phyloP scores from a whole-genome alignment of 2,329 filamentous ascomycete genomes.

The Aspergillus sp. region DNA sequence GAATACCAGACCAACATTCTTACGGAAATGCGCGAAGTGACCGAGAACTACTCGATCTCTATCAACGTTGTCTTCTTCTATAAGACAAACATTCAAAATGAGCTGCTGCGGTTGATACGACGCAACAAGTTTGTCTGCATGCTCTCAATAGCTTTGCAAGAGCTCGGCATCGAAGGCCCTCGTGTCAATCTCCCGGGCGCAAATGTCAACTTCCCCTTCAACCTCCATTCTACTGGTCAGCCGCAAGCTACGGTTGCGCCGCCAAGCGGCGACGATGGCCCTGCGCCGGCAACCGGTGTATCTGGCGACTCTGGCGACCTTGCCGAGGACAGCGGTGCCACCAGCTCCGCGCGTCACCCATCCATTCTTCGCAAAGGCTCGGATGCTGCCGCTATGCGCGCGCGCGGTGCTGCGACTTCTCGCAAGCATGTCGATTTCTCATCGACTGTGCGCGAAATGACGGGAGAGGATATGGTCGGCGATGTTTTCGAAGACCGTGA shows the following conservation, averaged over 20 bases:
- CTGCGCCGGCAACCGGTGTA: constrained; percentile 22
- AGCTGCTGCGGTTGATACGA: constrained; percentile 75
- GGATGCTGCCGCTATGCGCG: constrained; percentile 34
- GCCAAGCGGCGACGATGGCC: constrained; percentile 37
- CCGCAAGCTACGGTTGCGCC: constrained; percentile 36
- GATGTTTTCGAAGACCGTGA: constrained; percentile 55
- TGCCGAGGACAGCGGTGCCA: constrained; percentile 23
- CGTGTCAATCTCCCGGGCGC: constrained; percentile 62
- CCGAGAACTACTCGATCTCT: constrained; percentile 74
- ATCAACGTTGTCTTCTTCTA: constrained; percentile 96
- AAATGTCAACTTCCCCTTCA: constrained; percentile 56
- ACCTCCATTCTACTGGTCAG: constrained; percentile 39
- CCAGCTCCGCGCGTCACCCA: constrained; percentile 26
- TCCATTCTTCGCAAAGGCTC: constrained; percentile 49
- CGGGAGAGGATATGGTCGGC: constrained; percentile 49
- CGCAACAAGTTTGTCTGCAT: constrained; percentile 93
- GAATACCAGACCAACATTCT: constrained; percentile 82
- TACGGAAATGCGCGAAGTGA: constrained; percentile 70
- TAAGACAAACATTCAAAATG: constrained; percentile 95
- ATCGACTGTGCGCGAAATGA: constrained; percentile 54
- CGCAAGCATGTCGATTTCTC: constrained; percentile 63
- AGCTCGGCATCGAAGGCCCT: constrained; percentile 77
- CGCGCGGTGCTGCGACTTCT: constrained; percentile 47
- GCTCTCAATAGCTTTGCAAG: constrained; percentile 75
- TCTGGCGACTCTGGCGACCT: constrained; percentile 11